Evolutionary conservation across 2,329 filamentous ascomycete species (phyloP).

Genomic region (Teratosphaeria viscida): DNA sequence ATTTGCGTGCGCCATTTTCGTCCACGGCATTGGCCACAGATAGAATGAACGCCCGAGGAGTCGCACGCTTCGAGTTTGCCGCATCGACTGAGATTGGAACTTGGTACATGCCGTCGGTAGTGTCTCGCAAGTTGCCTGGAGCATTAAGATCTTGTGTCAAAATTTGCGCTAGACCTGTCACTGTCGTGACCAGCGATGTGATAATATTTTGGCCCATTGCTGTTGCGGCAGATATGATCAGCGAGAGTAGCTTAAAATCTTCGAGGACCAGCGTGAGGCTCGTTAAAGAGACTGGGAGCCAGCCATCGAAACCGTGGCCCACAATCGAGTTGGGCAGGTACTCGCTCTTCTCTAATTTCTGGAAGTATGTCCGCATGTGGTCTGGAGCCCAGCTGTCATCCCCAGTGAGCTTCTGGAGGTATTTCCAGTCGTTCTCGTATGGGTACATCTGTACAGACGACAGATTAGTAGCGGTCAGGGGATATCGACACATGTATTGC

Average conservation of each 20-base stretch:
- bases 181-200: not conserved
- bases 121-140: not conserved
- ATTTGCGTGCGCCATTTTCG: conserved; percentile 41
- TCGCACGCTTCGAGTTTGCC: conserved; percentile 17
- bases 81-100: not conserved
- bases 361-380: conserved; percentile 50
- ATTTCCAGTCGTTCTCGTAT: conserved; percentile 48
- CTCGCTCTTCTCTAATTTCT: conserved; percentile 41
- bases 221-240: conserved; percentile 25
- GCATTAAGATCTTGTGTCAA: not conserved
- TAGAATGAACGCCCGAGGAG: conserved; percentile 35
- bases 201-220: not conserved
- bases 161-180: not conserved
- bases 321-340: conserved; percentile 27
- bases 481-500: not conserved
- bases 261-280: conserved; percentile 36
- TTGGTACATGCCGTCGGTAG: not conserved
- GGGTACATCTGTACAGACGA: conserved; percentile 33
- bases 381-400: conserved; percentile 48
- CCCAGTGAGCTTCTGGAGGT: conserved; percentile 48
- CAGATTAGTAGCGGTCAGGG: not conserved
- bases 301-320: conserved; percentile 50
- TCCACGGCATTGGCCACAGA: conserved; percentile 29
- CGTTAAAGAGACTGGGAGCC: conserved; percentile 37
- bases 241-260: conserved; percentile 44